Percentiles rank a stretch among this genome's conserved stretches.
Evolutionary conservation across 1,284 basidiomycete species (phyloP).

Genomic region (Amylostereum chailletii): DNA sequence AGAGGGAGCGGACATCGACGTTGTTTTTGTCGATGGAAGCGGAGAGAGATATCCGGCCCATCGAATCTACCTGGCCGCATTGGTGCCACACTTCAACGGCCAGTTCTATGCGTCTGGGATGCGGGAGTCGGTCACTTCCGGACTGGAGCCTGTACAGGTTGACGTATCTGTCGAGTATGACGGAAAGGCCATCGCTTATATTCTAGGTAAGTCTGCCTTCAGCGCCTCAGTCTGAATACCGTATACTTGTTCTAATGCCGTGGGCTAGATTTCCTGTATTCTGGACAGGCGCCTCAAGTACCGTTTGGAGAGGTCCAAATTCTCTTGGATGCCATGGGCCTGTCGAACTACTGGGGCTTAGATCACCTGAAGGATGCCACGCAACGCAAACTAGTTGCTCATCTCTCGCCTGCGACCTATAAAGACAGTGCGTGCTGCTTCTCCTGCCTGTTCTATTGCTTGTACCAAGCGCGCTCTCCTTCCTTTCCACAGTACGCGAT

Average conservation of each 20-base stretch:
- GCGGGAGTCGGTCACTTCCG: background rate
- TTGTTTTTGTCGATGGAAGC: constrained; percentile 18
- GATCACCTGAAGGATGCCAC: constrained; percentile 3
- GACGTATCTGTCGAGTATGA: constrained; percentile 13
- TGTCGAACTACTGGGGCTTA: constrained; percentile 11
- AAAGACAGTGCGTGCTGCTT: constrained; percentile 4
- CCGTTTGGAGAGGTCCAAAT: constrained; percentile 4
- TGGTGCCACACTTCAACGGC: constrained; percentile 20
- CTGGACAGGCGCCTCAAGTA: constrained; percentile 6
- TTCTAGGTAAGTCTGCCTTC: background rate
- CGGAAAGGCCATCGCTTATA: constrained; percentile 16
- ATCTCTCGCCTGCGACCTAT: constrained; percentile 7
- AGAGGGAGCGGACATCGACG: constrained; percentile 20
- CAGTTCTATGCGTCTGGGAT: constrained; percentile 17
- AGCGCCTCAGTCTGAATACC: background rate
- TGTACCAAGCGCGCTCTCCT: background rate
- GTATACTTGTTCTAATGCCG: background rate
- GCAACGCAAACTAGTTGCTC: constrained; percentile 8
- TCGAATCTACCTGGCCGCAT: constrained; percentile 22
- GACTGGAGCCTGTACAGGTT: constrained; percentile 14
- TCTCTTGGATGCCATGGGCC: constrained; percentile 9
- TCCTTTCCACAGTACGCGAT: constrained; percentile 1
- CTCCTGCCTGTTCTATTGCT: background rate
- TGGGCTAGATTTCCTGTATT: constrained; percentile 13
- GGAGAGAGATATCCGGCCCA: constrained; percentile 21